Evolutionary conservation across 1,139 yeast species (phyloP).

Genomic region (Arxiozyma telluris): DNA sequence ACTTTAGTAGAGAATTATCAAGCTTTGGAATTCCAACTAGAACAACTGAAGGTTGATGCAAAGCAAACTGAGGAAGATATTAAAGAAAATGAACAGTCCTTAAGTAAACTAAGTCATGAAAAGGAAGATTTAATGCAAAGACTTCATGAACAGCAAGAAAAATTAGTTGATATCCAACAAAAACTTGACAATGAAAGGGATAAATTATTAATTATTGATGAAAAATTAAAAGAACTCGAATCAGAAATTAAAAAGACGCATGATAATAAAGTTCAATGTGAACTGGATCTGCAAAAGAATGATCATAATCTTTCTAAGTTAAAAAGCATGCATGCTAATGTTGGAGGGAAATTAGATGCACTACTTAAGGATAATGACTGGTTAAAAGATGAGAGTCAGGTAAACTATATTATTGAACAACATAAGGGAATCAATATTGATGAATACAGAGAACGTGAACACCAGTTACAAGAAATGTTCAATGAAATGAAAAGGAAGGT

Average conservation of each 20-base stretch:
- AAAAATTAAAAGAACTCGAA: conserved; percentile 63
- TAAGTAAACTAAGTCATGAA: conserved; percentile 37
- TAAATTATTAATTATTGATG: conserved; percentile 60
- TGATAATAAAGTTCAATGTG: conserved; percentile 42
- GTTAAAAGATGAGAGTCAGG: conserved; percentile 58
- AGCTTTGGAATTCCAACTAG: conserved; percentile 59
- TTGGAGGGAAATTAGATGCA: conserved; percentile 39
- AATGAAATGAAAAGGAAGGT: conserved; percentile 77
- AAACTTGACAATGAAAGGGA: conserved; percentile 45
- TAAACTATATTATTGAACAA: conserved; percentile 45
- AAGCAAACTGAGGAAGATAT: conserved; percentile 38
- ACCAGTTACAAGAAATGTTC: conserved; percentile 51
- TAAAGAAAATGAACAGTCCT: conserved; percentile 29
- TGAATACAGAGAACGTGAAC: conserved; percentile 51
- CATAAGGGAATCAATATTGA: conserved; percentile 56
- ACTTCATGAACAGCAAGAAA: background rate
- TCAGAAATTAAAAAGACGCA: conserved; percentile 44
- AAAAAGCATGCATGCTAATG: conserved; percentile 35
- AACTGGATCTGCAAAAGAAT: conserved; percentile 50
- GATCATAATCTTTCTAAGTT: conserved; percentile 59
- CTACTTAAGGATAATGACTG: conserved; percentile 57
- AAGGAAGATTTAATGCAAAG: conserved; percentile 16
- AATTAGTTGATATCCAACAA: conserved; percentile 14
- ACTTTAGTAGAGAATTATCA: conserved; percentile 49
- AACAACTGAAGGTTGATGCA: conserved; percentile 56